Evolutionary conservation across 192 early-diverging fungal species (phyloP), one percentile per base, ranked within the genome.

Genomic region (Powellomyces hirtus): DNA sequence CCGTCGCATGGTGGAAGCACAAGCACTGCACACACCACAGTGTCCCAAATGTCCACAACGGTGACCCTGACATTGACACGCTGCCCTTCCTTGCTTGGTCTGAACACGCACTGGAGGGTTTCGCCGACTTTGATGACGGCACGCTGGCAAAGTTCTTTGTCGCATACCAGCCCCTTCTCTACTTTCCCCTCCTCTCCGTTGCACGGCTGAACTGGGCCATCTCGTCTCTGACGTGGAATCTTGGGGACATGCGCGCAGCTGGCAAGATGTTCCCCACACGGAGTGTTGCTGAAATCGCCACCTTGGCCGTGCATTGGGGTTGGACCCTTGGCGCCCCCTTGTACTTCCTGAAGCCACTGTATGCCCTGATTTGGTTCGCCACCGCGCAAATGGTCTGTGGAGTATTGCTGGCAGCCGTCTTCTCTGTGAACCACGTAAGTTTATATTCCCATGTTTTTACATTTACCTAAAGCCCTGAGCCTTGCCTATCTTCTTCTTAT

Each of bases 11-110:
- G 88, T 93, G 91, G 91, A 93, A 93, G 74, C 80, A 92, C 75
- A 93, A 93, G 79, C 92, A 94, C 81, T 89, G 88, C 80, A 91
- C 90, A 20, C 92, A 94, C 71, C 92, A 94, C 75, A 85, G 83
- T 4, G 81, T 83, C 7, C 88, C 92, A 65, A 94, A 94, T 70
- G 83, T 94, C 46, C 89, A 90, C 70, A 76, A 77, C 3, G 80
- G 86, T 36, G 92, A 94, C 84, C 92, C 92, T 42, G 92, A 94
- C 74, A 94, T 94, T 62, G 78, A 88, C 75, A 94, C 92, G 11
- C 81, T 89, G 70, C 92, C 92, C 31, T 75, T 90, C 34, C 80
- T 94, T 50, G 86, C 89, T 53, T 94, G 92, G 91, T 83, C 81
- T 51, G 81, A 83, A 62, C 77, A 82, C 67, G 75, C 83, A 59